phyloP scores from a whole-genome alignment of 78 protist species.

The slime mould (Dictyostelium discoideum) region DNA sequence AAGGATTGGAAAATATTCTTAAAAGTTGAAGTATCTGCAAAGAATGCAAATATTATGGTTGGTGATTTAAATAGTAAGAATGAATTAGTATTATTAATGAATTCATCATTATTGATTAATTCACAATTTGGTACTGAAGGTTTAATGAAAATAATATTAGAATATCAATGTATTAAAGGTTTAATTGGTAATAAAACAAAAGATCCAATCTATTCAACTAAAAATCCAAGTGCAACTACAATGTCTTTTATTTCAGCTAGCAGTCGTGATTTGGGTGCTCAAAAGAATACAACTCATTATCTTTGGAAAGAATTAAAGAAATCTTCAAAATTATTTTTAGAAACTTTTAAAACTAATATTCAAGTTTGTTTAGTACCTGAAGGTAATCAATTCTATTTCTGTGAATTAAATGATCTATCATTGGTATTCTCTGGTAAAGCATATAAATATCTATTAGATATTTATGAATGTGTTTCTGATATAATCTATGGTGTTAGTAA shows the following conservation, averaged over 20 bases:
- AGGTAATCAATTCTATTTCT: conserved; percentile 74
- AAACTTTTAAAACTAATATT: conserved; percentile 27
- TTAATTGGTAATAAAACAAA: conserved; percentile 2
- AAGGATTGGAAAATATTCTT: conserved; percentile 32
- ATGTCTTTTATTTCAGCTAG: not conserved
- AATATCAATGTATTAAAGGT: conserved; percentile 29
- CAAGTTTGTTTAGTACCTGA: conserved; percentile 44
- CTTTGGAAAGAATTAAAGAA: conserved; percentile 29
- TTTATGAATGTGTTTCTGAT: conserved; percentile 25
- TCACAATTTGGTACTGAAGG: conserved; percentile 41
- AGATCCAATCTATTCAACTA: not conserved
- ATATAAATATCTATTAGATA: conserved; percentile 38
- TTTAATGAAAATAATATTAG: conserved; percentile 21
- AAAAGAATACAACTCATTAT: conserved; percentile 1
- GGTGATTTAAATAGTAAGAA: not conserved
- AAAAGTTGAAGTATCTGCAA: not conserved
- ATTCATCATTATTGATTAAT: not conserved
- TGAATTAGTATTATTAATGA: conserved; percentile 25
- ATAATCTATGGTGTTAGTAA: conserved; percentile 12
- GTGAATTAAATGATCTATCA: conserved; percentile 41
- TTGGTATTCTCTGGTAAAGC: conserved; percentile 58
- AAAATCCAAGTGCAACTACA: not conserved
- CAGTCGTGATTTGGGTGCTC: not conserved
- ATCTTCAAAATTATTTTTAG: conserved; percentile 28
- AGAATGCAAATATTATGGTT: conserved; percentile 51